Base-by-base conservation (phyloP, 768 basidiomycete genomes). In the Zangia roseola region DNA sequence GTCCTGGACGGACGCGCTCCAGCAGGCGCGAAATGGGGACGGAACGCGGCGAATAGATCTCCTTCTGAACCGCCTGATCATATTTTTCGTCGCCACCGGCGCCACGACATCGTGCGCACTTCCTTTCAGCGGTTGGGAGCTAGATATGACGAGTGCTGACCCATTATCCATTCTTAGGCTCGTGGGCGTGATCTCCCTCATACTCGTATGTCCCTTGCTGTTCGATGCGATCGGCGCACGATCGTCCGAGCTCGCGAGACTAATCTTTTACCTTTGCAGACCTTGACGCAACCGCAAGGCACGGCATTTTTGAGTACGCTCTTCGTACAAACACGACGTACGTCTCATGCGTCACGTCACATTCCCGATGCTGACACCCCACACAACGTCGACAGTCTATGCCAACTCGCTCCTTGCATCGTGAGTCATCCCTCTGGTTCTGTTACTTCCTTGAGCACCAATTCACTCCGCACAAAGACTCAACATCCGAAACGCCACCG, bases 381-480 rank as follows among this genome's bases (percentile, higher is more conserved):
- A 28, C 28, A 12, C 28, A 6, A 12, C 10, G 3, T 6, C 28
- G 3, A 28, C 12, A 65, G 64, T 65, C 10, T 65, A 65, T 10
- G 62, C 64, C 40, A 65, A 65, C 47, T 66, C 64, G 25, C 56
- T 65, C 30, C 54, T 65, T 23, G 51, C 60, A 45, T 65, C 61
- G 64, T 66, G 20, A 40, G 58, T 52, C n/a, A n/a, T 28, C 7
- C 3, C 10, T 28, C 10, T n/a, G 9, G 8, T 28, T 28, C 28
- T 10, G 9, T 26, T 14, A 25, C 19, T 7, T n/a, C n/a, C 33
- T 24, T 28, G 21, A 6, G 24, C 12, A 10, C 10, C 7, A 19
- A 13, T 13, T 17, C 21, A 30, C 23, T 13, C 40, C 6, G 17
- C 9, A 10, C 21, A 19, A 33, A 28, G 64, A 10, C 56, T 65